Conservation (phyloP, 805 yeast genomes). For the Maudiozyma pseudohumilis region DNA sequence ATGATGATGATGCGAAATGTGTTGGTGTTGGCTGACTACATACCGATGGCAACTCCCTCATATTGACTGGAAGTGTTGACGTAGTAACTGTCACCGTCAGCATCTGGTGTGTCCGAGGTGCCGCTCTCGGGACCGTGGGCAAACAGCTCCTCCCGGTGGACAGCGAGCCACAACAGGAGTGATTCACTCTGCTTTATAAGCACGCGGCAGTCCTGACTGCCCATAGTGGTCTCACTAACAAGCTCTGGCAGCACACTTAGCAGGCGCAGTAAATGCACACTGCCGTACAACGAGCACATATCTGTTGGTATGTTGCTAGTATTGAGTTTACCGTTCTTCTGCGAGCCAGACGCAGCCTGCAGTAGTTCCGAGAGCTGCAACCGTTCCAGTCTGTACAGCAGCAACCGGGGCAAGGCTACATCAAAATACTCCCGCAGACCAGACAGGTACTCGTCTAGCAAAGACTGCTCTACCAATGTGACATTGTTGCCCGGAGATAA, state of each 20-base stretch:
- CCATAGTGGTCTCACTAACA: constrained; percentile 73
- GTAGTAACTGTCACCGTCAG: constrained; percentile 14
- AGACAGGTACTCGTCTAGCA: constrained; percentile 53
- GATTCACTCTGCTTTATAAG: constrained; percentile 23
- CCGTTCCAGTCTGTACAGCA: constrained; percentile 25
- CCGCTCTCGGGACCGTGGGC: background rate
- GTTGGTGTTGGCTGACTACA: too few species aligned
- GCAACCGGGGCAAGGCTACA: constrained; percentile 37
- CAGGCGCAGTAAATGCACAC: constrained; percentile 72
- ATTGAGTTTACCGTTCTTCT: background rate
- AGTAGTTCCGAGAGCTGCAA: constrained; percentile 13
- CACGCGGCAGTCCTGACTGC: constrained; percentile 43
- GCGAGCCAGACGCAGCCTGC: constrained; percentile 6
- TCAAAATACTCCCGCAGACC: constrained; percentile 73
- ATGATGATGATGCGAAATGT: too few species aligned
- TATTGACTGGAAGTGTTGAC: constrained; percentile 28
- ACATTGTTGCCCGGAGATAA: background rate
- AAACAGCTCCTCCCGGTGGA: constrained; percentile 11
- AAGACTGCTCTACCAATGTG: constrained; percentile 30
- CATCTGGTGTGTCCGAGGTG: too few species aligned
- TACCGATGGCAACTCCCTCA: constrained; percentile 29
- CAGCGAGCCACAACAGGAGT: constrained; percentile 21
- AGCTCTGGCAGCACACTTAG: constrained; percentile 74
- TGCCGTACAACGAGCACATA: constrained; percentile 49
- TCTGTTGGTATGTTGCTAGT: background rate